Evolutionary conservation across 345 rosid species (phyloP), one percentile per base, ranked within the genome.

Genomic region (Mangifera indica): DNA sequence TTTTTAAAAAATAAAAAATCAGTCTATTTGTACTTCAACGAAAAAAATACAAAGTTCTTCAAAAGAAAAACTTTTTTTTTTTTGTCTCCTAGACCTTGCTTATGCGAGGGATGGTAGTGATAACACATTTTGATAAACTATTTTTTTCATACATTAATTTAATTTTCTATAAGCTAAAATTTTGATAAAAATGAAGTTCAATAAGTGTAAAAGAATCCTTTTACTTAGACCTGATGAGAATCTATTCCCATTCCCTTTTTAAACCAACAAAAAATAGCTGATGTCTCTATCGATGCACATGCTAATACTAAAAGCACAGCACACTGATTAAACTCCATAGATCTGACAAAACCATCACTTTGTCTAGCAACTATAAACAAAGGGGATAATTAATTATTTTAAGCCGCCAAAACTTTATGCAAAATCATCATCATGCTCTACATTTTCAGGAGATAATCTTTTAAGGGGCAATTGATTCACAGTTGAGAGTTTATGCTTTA

Each of bases 381-480:
- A 20, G 8, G 17, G 22, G 49, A 10, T 13, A 61, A 37, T 25
- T 3, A 63, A 29, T 13, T 20, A 58, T 20, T 42, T 37, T 63
- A n/a, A 2, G 56, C 37, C 14, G 44, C n/a, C 34, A 69, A 72
- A 69, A 52, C n/a, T 57, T 81, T 60, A 89, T 66, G 71, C 68
- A 77, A 91, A 85, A 76, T 85, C 90, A 53, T 89, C 89, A 17
- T 83, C 88, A 12, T 70, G 80, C 3, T 68, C 75, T 34, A 74
- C 72, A 72, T 72, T 62, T 64, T 55, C 73, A 26, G 75, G 69
- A 76, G 81, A 70, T 71, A 71, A 73, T 76, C 84, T 83, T 73
- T 81, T 83, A 48, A 69, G 72, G 15, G 93, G 85, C 61, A 81
- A 78, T 56, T 69, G 77, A 77, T 40, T 81, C 60, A 77, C 73